A percentile compares a stretch with the other conserved stretches of the same genome.
Conservation (phyloP, 192 early-diverging fungal species). For the Gaertneriomyces semiglobifer region DNA sequence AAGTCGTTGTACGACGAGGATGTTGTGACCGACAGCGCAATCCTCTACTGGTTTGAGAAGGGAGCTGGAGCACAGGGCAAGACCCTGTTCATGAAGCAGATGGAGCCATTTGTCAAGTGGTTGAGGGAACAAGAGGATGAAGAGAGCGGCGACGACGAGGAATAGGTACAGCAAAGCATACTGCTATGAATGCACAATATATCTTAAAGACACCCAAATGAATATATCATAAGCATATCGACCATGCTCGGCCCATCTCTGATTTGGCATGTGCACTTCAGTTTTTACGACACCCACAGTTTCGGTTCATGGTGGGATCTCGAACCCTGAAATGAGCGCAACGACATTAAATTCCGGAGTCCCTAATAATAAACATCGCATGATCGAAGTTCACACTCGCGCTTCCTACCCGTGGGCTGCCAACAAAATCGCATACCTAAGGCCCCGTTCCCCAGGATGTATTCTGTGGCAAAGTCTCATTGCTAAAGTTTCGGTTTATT, state of each 20-base stretch:
- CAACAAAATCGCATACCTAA: too few relatives aligned
- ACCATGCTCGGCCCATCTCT: background rate
- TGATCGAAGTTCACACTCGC: too few relatives aligned
- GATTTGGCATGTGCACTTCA: background rate
- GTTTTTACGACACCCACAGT: background rate
- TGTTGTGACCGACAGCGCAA: slow-evolving; percentile 84
- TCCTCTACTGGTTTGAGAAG: slow-evolving; percentile 93
- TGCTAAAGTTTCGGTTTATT: too few relatives aligned
- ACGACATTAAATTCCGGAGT: too few relatives aligned
- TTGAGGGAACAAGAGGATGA: slow-evolving; percentile 71
- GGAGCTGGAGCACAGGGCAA: slow-evolving; percentile 85
- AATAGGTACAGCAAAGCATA: background rate
- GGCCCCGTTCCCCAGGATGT: too few relatives aligned
- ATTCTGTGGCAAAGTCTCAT: too few relatives aligned
- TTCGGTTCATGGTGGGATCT: too few relatives aligned
- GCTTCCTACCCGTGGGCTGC: too few relatives aligned
- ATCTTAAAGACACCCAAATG: background rate
- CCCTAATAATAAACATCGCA: too few relatives aligned
- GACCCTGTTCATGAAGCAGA: slow-evolving; percentile 88
- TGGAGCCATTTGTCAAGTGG: slow-evolving; percentile 83
- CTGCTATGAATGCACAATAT: background rate
- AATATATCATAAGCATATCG: background rate
- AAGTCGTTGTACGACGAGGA: slow-evolving; percentile 84
- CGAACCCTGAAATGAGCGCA: too few relatives aligned
- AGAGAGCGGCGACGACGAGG: slow-evolving; percentile 27